Percentiles rank a stretch among this genome's conserved stretches.
These are phyloP conservation scores for Pythium myriotylum DNA, from an alignment of 352 stramenopile genomes.

Conservation along the genomic window DNA sequence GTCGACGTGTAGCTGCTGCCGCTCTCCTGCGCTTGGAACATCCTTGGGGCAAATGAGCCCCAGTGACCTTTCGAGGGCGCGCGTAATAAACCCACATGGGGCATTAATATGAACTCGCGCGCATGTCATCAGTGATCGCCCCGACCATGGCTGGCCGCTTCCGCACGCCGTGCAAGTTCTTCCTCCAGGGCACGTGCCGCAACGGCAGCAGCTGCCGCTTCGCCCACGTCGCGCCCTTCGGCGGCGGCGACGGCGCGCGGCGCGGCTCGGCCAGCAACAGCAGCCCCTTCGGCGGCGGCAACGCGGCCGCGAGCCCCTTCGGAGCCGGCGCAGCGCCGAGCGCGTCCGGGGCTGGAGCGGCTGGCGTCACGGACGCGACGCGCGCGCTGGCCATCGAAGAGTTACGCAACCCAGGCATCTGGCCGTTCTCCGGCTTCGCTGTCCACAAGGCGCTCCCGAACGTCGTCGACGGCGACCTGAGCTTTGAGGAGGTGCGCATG, in stretches of 20 bases:
- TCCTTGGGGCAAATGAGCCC: conserved; percentile 17
- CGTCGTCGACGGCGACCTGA: conserved; percentile 60
- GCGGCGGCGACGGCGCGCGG: conserved; percentile 20
- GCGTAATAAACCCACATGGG: no score
- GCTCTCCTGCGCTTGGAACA: conserved; percentile 72
- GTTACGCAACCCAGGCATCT: conserved; percentile 50
- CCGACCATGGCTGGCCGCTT: conserved; percentile 28
- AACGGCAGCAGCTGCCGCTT: conserved; percentile 74
- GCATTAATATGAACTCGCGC: no score
- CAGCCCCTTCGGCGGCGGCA: conserved; percentile 21
- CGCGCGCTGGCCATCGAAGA: conserved; percentile 60
- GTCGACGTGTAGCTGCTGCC: conserved; percentile 91
- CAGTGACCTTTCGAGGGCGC: conserved; percentile 9
- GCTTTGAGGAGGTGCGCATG: conserved; percentile 60
- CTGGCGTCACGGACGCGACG: conserved; percentile 41
- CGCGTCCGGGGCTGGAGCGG: neutral
- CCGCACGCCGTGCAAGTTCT: conserved; percentile 64
- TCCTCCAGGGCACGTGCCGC: conserved; percentile 66
- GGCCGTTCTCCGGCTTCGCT: conserved; percentile 66
- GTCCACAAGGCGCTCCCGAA: conserved; percentile 66
- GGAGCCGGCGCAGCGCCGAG: neutral
- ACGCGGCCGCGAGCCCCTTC: conserved; percentile 3
- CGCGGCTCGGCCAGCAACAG: conserved; percentile 18
- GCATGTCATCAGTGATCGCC: no score
- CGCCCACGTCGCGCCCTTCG: conserved; percentile 42